Percentiles rank a stretch among this genome's conserved stretches.
Evolutionary conservation across 306 rosid genomes (phyloP).

Genomic region (Herpetospermum pedunculosum): DNA sequence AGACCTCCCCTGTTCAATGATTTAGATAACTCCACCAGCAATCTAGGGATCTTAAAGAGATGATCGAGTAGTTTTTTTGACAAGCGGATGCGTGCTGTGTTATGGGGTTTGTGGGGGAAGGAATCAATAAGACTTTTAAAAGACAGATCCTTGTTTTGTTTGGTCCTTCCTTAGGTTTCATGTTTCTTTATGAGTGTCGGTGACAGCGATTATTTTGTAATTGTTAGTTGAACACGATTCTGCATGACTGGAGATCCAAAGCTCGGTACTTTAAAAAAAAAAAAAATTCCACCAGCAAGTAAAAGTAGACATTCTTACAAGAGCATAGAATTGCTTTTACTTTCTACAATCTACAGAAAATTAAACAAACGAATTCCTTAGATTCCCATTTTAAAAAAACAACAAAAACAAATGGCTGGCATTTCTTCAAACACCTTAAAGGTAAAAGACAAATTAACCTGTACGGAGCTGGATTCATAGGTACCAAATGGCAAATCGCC

Average conservation of each 20-base stretch:
- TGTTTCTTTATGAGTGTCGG: no score
- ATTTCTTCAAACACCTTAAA: neutral
- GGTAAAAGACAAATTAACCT: conserved; percentile 27
- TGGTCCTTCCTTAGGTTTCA: no score
- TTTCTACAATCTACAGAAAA: neutral
- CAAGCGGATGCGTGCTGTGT: no score
- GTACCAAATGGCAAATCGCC: conserved; percentile 85
- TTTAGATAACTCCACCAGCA: neutral
- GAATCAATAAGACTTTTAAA: no score
- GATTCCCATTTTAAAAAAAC: neutral
- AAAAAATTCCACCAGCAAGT: neutral
- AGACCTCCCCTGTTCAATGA: neutral
- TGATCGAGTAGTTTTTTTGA: no score
- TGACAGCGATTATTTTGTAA: no score
- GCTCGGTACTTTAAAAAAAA: no score
- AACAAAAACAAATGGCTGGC: neutral
- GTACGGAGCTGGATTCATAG: conserved; percentile 52
- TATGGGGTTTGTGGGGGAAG: no score
- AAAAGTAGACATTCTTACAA: neutral
- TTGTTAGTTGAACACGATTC: no score
- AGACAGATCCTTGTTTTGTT: no score
- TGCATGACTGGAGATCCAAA: no score
- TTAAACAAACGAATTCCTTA: neutral
- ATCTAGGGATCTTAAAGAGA: no score
- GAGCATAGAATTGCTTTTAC: neutral